Base-by-base conservation (phyloP, 2,329 filamentous ascomycete genomes). In the Aspergillus pseudoterreus region DNA sequence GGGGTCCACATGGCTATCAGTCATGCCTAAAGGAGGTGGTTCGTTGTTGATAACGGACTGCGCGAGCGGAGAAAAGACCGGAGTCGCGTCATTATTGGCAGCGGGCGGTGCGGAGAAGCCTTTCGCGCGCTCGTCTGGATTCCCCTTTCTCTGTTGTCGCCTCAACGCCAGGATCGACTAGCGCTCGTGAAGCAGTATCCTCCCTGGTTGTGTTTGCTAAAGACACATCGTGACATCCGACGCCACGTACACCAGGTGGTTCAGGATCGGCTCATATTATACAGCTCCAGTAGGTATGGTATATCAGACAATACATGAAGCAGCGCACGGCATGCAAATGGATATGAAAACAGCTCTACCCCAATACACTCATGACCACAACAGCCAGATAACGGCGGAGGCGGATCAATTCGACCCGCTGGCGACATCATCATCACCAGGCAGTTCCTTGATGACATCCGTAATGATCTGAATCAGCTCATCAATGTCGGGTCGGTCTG, bases 401-500 rank as follows among this genome's bases (percentile, higher is more conserved):
- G 8, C 19, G 14, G 17, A 42, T 59, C 43, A 64, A 47, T 53
- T 57, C 9, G 64, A 66, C 11, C 62, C 49, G 32, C 64, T 54
- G 3, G 60, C 59, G 43, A 59, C 53, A n/a, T 61, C 63, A 43
- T 71, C 82, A 64, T 87, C 85, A 50, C 86, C 83, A 0, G 87
- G 85, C 57, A 90, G 68, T 50, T 80, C 76, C 32, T 81, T 78
- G 62, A 95, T 81, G 17, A 90, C 87, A 14, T 77, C 76, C 70
- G 92, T 83, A n/a, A 95, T 85, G 68, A 94, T 81, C 42, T 75
- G 73, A 60, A 95, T 94, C 69, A 96, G 74, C 72, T 94, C 86
- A 62, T 90, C 84, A 53, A 96, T 86, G 71, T 95, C 88, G 14
- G 94, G 94, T 57, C 94, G 78, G 68, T 97, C 92, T 3, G 81